Base-by-base conservation (phyloP, 2,329 filamentous ascomycete genomes). In the Eutypa lata region DNA sequence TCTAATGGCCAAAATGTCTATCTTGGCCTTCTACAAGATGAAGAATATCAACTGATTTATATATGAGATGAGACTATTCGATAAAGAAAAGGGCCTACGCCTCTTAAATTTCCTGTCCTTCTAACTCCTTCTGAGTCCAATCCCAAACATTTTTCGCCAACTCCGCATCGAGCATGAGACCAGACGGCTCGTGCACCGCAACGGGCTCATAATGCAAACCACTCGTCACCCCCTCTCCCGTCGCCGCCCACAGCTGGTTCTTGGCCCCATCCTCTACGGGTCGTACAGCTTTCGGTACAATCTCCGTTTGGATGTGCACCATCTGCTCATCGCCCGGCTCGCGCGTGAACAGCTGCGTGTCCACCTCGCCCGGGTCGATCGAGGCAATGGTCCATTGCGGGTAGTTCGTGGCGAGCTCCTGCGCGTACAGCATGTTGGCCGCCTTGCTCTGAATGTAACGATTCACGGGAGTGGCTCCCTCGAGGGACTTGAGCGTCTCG, bases 211-310 rank as follows among this genome's bases (percentile, higher is more conserved):
- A 74, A 46, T 68, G 70, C 47, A 62, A 62, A 7, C 67, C 70
- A 24, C 42, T 58, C 62, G 55, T 59, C 48, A 64, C 60, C 24
- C 60, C 57, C 19, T 53, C 52, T 50, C 52, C 54, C 7, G 66
- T 67, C 13, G 56, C 57, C 31, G 70, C 71, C 69, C 71, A 76
- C 8, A 75, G 51, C 61, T 73, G 68, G 54, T 69, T 73, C 55
- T 65, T 67, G 40, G 67, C 63, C 21, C 74, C 73, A 49, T 73
- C 61, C 46, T 71, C 64, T 0, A 68, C 64, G 16, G 57, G 43
- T 10, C 54, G 28, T 18, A 57, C 45, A 7, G 57, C 49, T 48
- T 53, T 40, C n/a, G 52, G 33, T 21, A 56, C 42, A n/a, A 62
- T 55, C 19, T 56, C 55, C 18, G 53, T 46, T 19, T 60, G 53